phyloP scores from a whole-genome alignment of 2,329 filamentous ascomycete genomes.

The Fonsecaea multimorphosa region DNA sequence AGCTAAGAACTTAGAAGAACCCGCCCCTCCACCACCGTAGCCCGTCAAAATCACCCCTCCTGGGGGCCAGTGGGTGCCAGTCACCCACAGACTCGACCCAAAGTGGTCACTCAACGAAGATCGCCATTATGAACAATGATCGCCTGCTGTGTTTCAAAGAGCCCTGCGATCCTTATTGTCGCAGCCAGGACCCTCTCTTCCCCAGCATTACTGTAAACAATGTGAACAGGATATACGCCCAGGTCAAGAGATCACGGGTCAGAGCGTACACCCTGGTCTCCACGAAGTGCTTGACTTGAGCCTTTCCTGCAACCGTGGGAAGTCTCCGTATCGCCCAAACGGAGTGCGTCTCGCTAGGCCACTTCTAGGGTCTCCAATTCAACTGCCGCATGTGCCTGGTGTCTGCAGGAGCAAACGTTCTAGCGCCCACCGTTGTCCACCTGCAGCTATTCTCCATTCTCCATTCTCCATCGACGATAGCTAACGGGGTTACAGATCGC shows the following conservation, averaged over 20 bases:
- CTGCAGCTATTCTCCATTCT: background rate
- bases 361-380: slow-evolving; percentile 9
- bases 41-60: background rate
- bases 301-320: background rate
- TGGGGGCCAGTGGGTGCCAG: background rate
- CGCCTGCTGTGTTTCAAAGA: background rate
- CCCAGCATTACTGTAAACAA: background rate
- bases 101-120: background rate
- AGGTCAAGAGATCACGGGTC: background rate
- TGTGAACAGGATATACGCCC: background rate
- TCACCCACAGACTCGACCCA: background rate
- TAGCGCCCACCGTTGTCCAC: slow-evolving; percentile 5
- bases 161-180: background rate
- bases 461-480: slow-evolving; percentile 5
- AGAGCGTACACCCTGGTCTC: background rate
- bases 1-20: background rate
- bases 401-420: slow-evolving; percentile 19
- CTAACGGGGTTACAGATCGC: slow-evolving; percentile 14
- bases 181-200: background rate
- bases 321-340: slow-evolving; percentile 13
- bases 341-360: slow-evolving; percentile 13
- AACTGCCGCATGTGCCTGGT: slow-evolving; percentile 17
- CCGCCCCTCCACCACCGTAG: background rate
- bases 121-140: background rate
- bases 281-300: background rate